Evolutionary conservation across 192 early-diverging fungal species (phyloP), one percentile per base, ranked within the genome.

Genomic region (Allomyces arbusculus): DNA sequence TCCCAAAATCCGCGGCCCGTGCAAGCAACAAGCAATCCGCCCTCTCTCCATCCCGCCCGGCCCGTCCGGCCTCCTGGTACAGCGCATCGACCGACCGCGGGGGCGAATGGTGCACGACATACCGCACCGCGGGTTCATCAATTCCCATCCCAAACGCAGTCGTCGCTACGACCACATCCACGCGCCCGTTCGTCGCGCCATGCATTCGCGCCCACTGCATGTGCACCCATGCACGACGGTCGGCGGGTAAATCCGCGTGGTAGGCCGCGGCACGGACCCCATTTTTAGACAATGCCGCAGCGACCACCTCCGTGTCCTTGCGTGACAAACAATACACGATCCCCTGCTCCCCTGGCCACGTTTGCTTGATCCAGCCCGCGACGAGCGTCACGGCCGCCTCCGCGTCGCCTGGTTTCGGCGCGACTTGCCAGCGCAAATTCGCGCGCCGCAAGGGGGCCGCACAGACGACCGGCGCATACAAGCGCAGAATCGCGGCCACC

Each of bases 11-110:
- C n/a, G 74, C 67, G 2, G 78, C 73, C 1, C 84, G 79, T 64
- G 87, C 87, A 12, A 86, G 77, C 55, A 88, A 61, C 11, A 87
- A 72, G 63, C 88, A 89, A 24, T 87, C 82, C 0, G 87, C 86
- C 0, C 71, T 75, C 44, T 74, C 24, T 2, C 88, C 88, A 65
- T 89, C 88, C 23, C 87, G 72, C 25, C 87, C 87, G 33, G 86
- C 87, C 22, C 87, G 78, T 0, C 87, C 87, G 10, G 80, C 79
- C 62, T 89, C 87, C 70, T 89, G 86, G 69, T 89, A 89, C 69
- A 87, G 87, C 23, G 80, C 71, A 62, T 82, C 80, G 20, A 79
- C 65, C 10, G 74, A 71, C 70, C 77, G 76, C 4, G 80, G 76
- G 22, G 72, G 73, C 2, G 76, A 74, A 23, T 68, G 70, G 64